Evolutionary conservation across 139 green algal genomes (phyloP).

Genomic region (Coelastrella sp.): DNA sequence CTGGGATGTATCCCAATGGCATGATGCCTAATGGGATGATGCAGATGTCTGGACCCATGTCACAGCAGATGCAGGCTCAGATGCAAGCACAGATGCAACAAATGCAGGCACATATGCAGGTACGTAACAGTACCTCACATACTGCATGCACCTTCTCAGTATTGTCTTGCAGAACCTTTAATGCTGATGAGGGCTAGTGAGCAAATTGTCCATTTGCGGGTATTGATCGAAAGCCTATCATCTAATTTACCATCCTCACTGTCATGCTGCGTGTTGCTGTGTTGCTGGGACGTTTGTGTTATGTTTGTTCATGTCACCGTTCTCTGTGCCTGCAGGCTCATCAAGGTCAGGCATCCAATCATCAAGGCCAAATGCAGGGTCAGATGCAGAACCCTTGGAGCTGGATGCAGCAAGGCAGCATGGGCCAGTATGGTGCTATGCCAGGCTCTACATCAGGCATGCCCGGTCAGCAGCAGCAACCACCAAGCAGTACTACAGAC

Average conservation of each 20-base stretch:
- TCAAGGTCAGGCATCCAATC: background rate
- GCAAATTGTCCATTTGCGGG: too few species aligned
- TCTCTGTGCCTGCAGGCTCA: background rate
- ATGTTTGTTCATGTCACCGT: too few species aligned
- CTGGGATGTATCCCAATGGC: conserved; percentile 29
- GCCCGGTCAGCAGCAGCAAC: background rate
- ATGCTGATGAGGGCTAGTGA: too few species aligned
- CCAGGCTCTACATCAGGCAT: conserved; percentile 18
- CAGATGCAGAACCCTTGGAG: conserved; percentile 5
- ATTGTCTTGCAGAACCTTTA: too few species aligned
- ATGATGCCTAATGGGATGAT: conserved; percentile 1
- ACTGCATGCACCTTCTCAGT: too few species aligned
- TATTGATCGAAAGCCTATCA: too few species aligned
- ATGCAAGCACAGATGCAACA: conserved; percentile 29
- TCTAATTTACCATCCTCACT: too few species aligned
- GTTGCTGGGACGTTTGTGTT: too few species aligned
- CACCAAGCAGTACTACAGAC: background rate
- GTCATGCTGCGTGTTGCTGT: too few species aligned
- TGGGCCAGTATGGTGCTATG: conserved; percentile 9
- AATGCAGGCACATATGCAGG: conserved; percentile 26
- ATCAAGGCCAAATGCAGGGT: too few species aligned
- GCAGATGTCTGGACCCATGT: conserved; percentile 24
- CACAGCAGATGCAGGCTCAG: conserved; percentile 27
- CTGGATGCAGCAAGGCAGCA: conserved; percentile 5
- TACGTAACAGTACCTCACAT: too few species aligned